Percentiles rank a stretch among this genome's conserved stretches.
phyloP scores from a whole-genome alignment of 2,329 filamentous ascomycete genomes.

The Talaromyces sp. region DNA sequence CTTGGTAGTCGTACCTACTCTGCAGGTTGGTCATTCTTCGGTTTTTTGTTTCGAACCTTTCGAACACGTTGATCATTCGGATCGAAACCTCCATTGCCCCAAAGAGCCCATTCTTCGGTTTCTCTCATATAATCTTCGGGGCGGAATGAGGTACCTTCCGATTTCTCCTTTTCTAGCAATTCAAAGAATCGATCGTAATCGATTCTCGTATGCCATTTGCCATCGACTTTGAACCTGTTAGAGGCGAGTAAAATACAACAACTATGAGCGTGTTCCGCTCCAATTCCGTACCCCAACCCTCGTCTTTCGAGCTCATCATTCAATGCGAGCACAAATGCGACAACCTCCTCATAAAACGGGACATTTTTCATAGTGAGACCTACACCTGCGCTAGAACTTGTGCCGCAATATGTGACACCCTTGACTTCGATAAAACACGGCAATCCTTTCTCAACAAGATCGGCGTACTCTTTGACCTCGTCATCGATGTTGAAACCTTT shows the following conservation, averaged over 20 bases:
- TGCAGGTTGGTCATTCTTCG: constrained; percentile 17
- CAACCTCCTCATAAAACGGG: constrained; percentile 89
- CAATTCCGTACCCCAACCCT: constrained; percentile 81
- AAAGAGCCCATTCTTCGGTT: constrained; percentile 90
- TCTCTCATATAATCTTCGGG: constrained; percentile 90
- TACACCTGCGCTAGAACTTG: constrained; percentile 74
- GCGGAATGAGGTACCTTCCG: constrained; percentile 63
- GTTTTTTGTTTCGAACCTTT: constrained; percentile 65
- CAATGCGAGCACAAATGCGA: constrained; percentile 73
- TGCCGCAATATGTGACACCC: constrained; percentile 95
- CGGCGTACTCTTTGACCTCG: constrained; percentile 84
- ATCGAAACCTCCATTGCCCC: constrained; percentile 93
- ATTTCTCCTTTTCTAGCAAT: constrained; percentile 63
- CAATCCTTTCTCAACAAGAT: constrained; percentile 78
- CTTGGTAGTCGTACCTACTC: background rate
- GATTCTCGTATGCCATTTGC: constrained; percentile 86
- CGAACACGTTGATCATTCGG: constrained; percentile 84
- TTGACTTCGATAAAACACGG: constrained; percentile 95
- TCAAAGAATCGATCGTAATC: constrained; percentile 88
- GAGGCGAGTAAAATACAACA: constrained; percentile 88
- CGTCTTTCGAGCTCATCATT: constrained; percentile 64
- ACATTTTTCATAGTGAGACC: constrained; percentile 97
- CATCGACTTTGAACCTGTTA: constrained; percentile 70
- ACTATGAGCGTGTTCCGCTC: constrained; percentile 90
- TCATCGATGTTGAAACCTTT: constrained; percentile 98